Conservation (phyloP, 345 rosid species). For the Lepidium didymum region DNA sequence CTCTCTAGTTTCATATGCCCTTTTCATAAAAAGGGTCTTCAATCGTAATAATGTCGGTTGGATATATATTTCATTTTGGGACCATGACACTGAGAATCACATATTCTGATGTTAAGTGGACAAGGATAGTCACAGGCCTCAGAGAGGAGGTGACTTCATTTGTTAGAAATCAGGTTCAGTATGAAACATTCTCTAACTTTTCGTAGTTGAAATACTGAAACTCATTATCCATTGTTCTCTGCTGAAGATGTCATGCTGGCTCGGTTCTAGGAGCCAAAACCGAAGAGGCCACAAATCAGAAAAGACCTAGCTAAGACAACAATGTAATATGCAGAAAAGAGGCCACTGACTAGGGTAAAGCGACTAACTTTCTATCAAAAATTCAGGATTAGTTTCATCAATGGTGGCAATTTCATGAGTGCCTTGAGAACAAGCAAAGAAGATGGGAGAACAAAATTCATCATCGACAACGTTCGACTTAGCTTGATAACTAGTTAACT, state of each 20-base stretch:
- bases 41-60: too few relatives aligned
- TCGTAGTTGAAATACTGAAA: constrained; percentile 67
- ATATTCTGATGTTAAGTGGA: constrained; percentile 66
- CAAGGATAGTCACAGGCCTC: constrained; percentile 88
- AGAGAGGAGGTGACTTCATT: neutral
- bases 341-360: neutral
- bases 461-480: neutral
- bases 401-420: too few relatives aligned
- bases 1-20: constrained; percentile 47
- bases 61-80: constrained; percentile 42
- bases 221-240: constrained; percentile 73
- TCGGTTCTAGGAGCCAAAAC: neutral
- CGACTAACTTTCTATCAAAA: neutral
- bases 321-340: neutral
- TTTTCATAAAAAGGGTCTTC: constrained; percentile 56
- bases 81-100: constrained; percentile 51
- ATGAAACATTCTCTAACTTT: constrained; percentile 60
- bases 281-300: neutral
- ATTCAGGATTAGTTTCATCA: too few relatives aligned
- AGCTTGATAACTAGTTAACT: neutral
- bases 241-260: constrained; percentile 77
- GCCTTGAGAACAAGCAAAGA: neutral
- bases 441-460: neutral
- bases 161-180: neutral
- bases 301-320: neutral